phyloP scores from a whole-genome alignment of 306 rosid genomes.

The Quercus ilex region DNA sequence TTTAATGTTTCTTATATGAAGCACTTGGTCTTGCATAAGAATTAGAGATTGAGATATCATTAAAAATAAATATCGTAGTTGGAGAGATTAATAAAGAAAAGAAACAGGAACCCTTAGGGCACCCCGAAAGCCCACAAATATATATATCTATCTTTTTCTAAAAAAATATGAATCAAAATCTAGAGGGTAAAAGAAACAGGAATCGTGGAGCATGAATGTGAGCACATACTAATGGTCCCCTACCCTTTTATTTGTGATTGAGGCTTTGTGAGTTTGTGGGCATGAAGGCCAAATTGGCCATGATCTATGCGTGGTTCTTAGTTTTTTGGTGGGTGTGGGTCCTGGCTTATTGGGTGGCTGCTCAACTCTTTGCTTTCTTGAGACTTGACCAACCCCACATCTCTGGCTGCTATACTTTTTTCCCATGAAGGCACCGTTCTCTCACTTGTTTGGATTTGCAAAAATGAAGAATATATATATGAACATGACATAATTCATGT shows the following conservation, averaged over 20 bases:
- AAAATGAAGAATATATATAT: not conserved
- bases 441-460: not conserved
- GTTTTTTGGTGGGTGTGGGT: conserved; percentile 14
- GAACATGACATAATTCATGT: not conserved
- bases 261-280: conserved; percentile 35
- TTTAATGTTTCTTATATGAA: no score
- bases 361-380: not conserved
- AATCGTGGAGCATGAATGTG: conserved; percentile 43
- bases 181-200: conserved; percentile 16
- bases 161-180: not conserved
- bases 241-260: conserved; percentile 18
- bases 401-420: not conserved
- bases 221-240: conserved; percentile 45
- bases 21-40: not conserved
- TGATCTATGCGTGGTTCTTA: conserved; percentile 9
- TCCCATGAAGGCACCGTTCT: not conserved
- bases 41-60: not conserved
- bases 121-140: not conserved
- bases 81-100: not conserved
- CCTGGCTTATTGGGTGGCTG: conserved; percentile 9
- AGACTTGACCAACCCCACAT: not conserved
- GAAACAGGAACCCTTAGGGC: not conserved
- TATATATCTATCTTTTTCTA: not conserved
- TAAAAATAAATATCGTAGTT: not conserved
- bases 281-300: conserved; percentile 9